Evolutionary conservation across 192 early-diverging fungal species (phyloP), one percentile per base, ranked within the genome.

Genomic region (Chytriomyces sp.): DNA sequence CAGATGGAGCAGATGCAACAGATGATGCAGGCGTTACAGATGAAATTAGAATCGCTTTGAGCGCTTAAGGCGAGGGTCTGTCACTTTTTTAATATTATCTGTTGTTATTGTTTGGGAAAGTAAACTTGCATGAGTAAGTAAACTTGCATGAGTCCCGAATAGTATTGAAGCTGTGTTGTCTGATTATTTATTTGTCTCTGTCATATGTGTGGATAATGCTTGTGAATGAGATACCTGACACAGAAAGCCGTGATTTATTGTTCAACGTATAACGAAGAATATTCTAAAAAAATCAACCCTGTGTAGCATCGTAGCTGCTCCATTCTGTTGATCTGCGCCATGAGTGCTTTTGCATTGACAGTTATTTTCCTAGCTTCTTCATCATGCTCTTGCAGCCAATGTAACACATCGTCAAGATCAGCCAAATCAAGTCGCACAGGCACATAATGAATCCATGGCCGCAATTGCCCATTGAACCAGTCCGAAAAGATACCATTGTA

Each of bases 371-470:
- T 4, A 3, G 56, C 69, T 19, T 39, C 38, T 3, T 59, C 56
- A 25, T 71, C 69, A 33, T 71, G 12, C 4, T 59, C 69, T 5
- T 17, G 10, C 54, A 39, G 5, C 69, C 69, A 71, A 10, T 39
- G 30, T 34, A 71, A 33, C 39, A 39, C 10, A 8, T 71, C 69
- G n/a, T 56, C 63, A 7, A 75, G 54, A 41, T 75, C 73, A 3
- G 73, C 55, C 28, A 64, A 41, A 41, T 75, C 73, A 28, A 75
- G 8, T 5, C 28, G 31, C 17, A 75, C 52, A 7, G 73, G 73
- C 4, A 75, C 39, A 55, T 70, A 75, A 58, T 75, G 73, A 0
- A 70, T 56, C 3, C 5, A 75, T n/a, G 73, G 73, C 34, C 8
- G 34, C 38, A 75, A 38, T 34, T 28, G 39, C 62, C 39, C 39